Base-by-base conservation (phyloP, 2,329 filamentous ascomycete species). In the Arthrobotrys entomopaga region DNA sequence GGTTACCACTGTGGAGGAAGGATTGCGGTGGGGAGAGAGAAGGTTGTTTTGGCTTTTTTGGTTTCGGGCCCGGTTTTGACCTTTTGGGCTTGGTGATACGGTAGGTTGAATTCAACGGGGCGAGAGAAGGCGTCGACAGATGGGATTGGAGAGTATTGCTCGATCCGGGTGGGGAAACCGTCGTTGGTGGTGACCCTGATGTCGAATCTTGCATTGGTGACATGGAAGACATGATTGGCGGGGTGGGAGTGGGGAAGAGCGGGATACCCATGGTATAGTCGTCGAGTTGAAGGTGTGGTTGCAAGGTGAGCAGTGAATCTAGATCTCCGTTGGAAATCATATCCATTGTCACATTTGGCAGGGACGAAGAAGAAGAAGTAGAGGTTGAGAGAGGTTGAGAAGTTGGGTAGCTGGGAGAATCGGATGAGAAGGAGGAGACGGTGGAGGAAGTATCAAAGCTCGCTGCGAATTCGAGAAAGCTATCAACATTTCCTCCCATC, bases 251-350 rank as follows among this genome's bases (percentile, higher is more conserved):
- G 20, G 69, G 54, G 61, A 73, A 73, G 5, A 73, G 49, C 10
- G 69, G 69, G 2, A 73, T 46, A 10, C 69, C 69, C 69, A 73
- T 73, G 26, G 69, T 43, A 61, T 73, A 73, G 22, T 73, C 61
- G 49, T 65, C 54, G 13, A 73, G 49, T 20, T 64, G 69, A 15
- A 73, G 53, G 19, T 66, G 53, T 13, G 67, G 20, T 54, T 73
- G 54, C 50, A 73, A 40, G 49, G 69, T 66, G 26, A 73, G 61
- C 24, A 73, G 56, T 56, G 69, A 73, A 61, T 73, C 48, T 26
- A 73, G 19, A 65, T 58, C 54, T 42, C 54, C 61, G 16, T 52
- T 54, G 29, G 65, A 56, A 52, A 61, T 26, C 56, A 69, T 61
- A 22, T 69, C 40, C 34, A 60, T 10, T n/a, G 56, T 42, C 2